A percentile compares a stretch with the other conserved stretches of the same genome.
Evolutionary conservation across 1,284 basidiomycete genomes (phyloP).

Genomic region (Ustilago bromivora): DNA sequence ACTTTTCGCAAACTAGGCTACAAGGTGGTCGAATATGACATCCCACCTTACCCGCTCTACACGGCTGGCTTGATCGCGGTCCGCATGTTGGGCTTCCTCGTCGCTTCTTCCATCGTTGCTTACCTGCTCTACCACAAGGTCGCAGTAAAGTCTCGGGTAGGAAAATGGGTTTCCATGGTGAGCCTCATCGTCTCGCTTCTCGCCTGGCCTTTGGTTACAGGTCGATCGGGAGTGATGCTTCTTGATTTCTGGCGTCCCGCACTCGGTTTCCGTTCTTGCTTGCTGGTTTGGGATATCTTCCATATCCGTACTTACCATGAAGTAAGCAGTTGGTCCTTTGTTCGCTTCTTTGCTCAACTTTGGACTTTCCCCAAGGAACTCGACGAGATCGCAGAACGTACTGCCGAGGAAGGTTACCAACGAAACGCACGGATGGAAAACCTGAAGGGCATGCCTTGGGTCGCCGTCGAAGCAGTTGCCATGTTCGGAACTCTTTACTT

Average conservation of each 20-base stretch:
- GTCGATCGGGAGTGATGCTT: conserved; percentile 58
- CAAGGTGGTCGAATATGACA: conserved; percentile 60
- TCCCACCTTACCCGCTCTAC: conserved; percentile 54
- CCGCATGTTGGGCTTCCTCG: conserved; percentile 55
- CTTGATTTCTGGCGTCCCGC: conserved; percentile 67
- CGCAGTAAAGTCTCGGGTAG: conserved; percentile 38
- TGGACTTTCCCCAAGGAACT: conserved; percentile 67
- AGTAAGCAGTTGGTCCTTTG: conserved; percentile 58
- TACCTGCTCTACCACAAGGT: conserved; percentile 62
- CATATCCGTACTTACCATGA: conserved; percentile 60
- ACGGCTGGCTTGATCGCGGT: conserved; percentile 43
- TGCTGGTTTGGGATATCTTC: conserved; percentile 68
- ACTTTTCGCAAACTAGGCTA: conserved; percentile 25
- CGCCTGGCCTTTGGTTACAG: conserved; percentile 60
- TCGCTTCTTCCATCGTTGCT: conserved; percentile 49
- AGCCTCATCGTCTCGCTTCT: conserved; percentile 51
- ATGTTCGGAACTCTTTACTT: conserved; percentile 58
- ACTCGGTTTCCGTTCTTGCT: conserved; percentile 64
- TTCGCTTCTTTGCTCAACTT: conserved; percentile 64
- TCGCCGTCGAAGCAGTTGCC: conserved; percentile 50
- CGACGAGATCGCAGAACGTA: conserved; percentile 59
- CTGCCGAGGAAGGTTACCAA: conserved; percentile 48
- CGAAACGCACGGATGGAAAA: conserved; percentile 57
- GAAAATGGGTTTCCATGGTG: conserved; percentile 53
- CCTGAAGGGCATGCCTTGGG: conserved; percentile 59